A percentile compares a stretch with the other conserved stretches of the same genome.
phyloP scores from a whole-genome alignment of 2,329 filamentous ascomycete species.

The Celoporthe dispersa region DNA sequence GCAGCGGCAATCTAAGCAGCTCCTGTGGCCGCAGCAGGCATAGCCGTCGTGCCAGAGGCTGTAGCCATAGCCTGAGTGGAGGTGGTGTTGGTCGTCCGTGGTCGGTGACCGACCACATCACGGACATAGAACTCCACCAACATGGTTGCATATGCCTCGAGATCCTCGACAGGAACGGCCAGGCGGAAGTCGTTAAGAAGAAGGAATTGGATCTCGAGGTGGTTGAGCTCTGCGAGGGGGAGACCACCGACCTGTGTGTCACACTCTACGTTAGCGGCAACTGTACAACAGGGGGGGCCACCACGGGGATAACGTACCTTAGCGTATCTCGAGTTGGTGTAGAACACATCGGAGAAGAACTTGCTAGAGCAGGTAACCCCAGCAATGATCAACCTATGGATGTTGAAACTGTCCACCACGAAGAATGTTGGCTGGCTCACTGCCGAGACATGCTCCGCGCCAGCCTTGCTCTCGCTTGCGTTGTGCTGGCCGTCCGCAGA shows the following conservation, averaged over 20 bases:
- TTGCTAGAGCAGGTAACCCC: slow-evolving; percentile 98
- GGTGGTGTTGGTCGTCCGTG: slow-evolving; percentile 20
- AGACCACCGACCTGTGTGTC: slow-evolving; percentile 81
- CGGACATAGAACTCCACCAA: slow-evolving; percentile 96
- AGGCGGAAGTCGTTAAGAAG: slow-evolving; percentile 95
- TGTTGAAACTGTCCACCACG: slow-evolving; percentile 98
- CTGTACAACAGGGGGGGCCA: neutral
- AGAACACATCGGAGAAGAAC: slow-evolving; percentile 98
- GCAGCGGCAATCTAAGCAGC: slow-evolving; percentile 10
- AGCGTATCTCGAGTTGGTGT: slow-evolving; percentile 98
- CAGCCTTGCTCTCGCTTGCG: slow-evolving; percentile 29
- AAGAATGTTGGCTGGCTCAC: slow-evolving; percentile 64
- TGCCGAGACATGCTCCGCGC: slow-evolving; percentile 33
- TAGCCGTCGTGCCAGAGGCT: neutral
- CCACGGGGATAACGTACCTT: slow-evolving; percentile 67
- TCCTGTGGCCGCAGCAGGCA: neutral
- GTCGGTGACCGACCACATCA: slow-evolving; percentile 69
- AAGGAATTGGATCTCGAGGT: slow-evolving; percentile 94
- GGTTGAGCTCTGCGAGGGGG: slow-evolving; percentile 89
- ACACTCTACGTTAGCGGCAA: slow-evolving; percentile 3
- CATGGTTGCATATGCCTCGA: slow-evolving; percentile 98
- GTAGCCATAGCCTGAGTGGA: neutral
- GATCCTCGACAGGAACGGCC: slow-evolving; percentile 88
- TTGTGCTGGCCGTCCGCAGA: slow-evolving; percentile 17
- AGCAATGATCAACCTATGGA: slow-evolving; percentile 93